phyloP scores from a whole-genome alignment of 179 eudicot species.

The Carnegiea gigantea region DNA sequence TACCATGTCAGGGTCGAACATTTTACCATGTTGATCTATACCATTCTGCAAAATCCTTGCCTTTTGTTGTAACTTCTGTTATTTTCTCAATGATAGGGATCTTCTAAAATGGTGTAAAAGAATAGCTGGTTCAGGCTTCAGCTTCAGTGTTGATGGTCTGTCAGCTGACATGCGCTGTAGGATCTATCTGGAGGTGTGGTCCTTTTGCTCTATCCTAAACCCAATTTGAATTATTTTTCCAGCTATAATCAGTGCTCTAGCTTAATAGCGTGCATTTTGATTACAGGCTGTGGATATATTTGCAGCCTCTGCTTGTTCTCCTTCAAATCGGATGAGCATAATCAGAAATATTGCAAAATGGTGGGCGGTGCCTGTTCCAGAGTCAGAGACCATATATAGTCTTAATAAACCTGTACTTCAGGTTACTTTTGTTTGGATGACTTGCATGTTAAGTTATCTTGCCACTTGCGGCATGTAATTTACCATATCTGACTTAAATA shows the following conservation, averaged over 20 bases:
- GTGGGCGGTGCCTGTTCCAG: constrained; percentile 54
- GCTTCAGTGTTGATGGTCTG: constrained; percentile 38
- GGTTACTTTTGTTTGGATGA: constrained; percentile 37
- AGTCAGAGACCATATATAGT: constrained; percentile 49
- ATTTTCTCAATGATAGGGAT: constrained; percentile 53
- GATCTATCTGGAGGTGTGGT: constrained; percentile 75
- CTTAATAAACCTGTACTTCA: constrained; percentile 67
- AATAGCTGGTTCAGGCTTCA: constrained; percentile 58
- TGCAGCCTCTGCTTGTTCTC: constrained; percentile 68
- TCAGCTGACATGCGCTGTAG: constrained; percentile 46
- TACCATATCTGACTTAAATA: constrained; percentile 8
- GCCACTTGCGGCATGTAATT: not conserved
- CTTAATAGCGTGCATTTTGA: constrained; percentile 2
- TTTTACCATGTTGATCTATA: no score
- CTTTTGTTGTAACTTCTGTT: not conserved
- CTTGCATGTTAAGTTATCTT: not conserved
- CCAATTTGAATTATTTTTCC: not conserved
- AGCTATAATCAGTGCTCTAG: not conserved
- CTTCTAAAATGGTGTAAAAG: constrained; percentile 92
- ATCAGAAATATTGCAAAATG: constrained; percentile 58
- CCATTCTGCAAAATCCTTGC: not conserved
- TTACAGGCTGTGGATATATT: constrained; percentile 90
- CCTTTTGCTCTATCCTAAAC: not conserved
- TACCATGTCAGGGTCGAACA: not conserved
- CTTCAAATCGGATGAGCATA: constrained; percentile 44